Evolutionary conservation across 345 rosid genomes (phyloP).

Genomic region (Capsella bursapastoris): DNA sequence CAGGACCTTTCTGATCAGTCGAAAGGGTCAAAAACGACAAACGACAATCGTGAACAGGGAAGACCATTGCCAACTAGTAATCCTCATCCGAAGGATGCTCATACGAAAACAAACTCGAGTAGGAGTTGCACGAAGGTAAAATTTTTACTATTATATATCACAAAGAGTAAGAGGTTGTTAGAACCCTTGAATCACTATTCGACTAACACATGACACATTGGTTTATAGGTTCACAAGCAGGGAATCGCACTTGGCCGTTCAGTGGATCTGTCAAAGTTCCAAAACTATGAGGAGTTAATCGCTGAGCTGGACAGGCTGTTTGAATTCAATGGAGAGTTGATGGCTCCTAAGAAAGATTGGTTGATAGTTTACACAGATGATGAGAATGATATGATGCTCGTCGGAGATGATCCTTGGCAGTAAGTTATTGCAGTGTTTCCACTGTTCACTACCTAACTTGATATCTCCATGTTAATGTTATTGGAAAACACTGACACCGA

Average conservation of each 20-base stretch:
- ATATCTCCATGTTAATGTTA: background rate
- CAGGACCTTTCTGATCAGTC: constrained; percentile 48
- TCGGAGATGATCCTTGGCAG: constrained; percentile 98
- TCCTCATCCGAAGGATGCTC: constrained; percentile 50
- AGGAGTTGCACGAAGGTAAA: constrained; percentile 81
- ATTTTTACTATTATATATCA: background rate
- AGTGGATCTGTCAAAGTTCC: constrained; percentile 79
- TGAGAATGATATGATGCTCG: constrained; percentile 93
- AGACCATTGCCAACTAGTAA: constrained; percentile 45
- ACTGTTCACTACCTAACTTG: background rate
- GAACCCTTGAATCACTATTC: background rate
- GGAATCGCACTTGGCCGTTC: constrained; percentile 82
- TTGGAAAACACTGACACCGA: background rate
- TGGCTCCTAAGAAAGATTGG: constrained; percentile 69
- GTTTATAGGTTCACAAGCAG: constrained; percentile 73
- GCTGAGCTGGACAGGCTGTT: constrained; percentile 75
- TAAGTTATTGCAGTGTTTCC: constrained; percentile 46
- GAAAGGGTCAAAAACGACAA: constrained; percentile 47
- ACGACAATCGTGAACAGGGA: constrained; percentile 52
- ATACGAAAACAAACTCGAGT: constrained; percentile 49
- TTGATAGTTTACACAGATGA: constrained; percentile 78
- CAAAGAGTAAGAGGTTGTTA: background rate
- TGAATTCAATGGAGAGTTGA: constrained; percentile 72
- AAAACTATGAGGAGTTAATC: constrained; percentile 64
- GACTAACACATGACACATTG: background rate